These are phyloP conservation scores for Bruguiera sexangula DNA, from an alignment of 345 rosid genomes.

Conservation along the genomic window DNA sequence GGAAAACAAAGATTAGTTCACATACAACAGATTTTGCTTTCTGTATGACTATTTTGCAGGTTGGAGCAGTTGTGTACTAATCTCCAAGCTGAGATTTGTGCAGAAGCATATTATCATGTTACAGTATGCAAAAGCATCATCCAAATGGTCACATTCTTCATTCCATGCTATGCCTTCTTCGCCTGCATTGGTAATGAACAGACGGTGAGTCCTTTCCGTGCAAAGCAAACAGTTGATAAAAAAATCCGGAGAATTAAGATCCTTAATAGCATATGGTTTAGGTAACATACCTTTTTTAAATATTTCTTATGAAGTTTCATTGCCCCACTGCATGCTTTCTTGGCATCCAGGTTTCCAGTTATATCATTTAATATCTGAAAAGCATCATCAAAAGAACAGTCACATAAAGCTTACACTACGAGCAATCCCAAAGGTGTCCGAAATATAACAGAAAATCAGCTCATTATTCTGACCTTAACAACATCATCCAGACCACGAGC, in stretches of 20 bases:
- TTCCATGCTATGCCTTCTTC: slow-evolving; percentile 37
- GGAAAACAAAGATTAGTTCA: slow-evolving; percentile 2
- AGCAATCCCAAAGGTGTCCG: neutral
- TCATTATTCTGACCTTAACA: slow-evolving; percentile 57
- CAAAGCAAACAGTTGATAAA: neutral
- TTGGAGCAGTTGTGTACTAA: slow-evolving; percentile 11
- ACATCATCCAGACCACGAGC: slow-evolving; percentile 96
- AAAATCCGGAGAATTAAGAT: neutral
- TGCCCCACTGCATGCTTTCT: slow-evolving; percentile 84
- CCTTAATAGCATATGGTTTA: neutral
- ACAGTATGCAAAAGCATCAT: slow-evolving; percentile 8
- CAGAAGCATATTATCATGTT: slow-evolving; percentile 3
- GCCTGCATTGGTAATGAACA: slow-evolving; percentile 32
- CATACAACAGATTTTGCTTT: slow-evolving; percentile 13
- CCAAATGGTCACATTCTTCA: neutral
- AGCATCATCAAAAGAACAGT: neutral
- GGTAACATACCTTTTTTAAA: slow-evolving; percentile 56
- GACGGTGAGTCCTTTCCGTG: neutral
- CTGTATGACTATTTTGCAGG: slow-evolving; percentile 17
- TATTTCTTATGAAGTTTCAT: slow-evolving; percentile 98
- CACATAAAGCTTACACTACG: neutral
- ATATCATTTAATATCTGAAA: slow-evolving; percentile 82
- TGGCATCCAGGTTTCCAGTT: slow-evolving; percentile 89
- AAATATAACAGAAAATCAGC: neutral
- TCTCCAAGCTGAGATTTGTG: slow-evolving; percentile 14